Conservation (phyloP, 768 basidiomycete genomes). For the Leccinum disarticulatum region DNA sequence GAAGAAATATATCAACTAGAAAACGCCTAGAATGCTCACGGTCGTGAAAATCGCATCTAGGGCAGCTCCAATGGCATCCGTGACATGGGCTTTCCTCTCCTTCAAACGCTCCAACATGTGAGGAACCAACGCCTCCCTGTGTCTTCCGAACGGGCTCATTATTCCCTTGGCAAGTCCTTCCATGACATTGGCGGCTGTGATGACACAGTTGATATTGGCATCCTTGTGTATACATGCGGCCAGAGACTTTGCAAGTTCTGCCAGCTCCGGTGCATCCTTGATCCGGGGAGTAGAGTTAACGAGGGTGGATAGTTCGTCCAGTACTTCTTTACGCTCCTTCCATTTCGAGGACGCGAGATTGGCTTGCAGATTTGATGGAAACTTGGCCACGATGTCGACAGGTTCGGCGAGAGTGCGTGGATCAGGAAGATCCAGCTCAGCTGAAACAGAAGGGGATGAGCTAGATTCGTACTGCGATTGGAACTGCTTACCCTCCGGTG, state of each 20-base stretch:
- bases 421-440: slow-evolving; percentile 62
- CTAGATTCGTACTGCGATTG: not conserved
- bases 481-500: slow-evolving; percentile 46
- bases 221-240: slow-evolving; percentile 83
- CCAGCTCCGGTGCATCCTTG: slow-evolving; percentile 75
- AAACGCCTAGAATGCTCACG: slow-evolving; percentile 47
- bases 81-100: slow-evolving; percentile 89
- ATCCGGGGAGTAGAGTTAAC: slow-evolving; percentile 72
- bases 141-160: slow-evolving; percentile 68
- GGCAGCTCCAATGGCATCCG: slow-evolving; percentile 83
- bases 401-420: slow-evolving; percentile 79
- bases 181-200: slow-evolving; percentile 79
- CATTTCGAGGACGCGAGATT: slow-evolving; percentile 89
- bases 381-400: slow-evolving; percentile 71
- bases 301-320: slow-evolving; percentile 78
- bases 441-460: slow-evolving; percentile 8
- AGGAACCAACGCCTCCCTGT: slow-evolving; percentile 68
- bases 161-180: slow-evolving; percentile 86
- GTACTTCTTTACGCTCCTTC: slow-evolving; percentile 93
- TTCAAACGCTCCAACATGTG: slow-evolving; percentile 88
- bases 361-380: slow-evolving; percentile 73
- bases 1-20: not conserved
- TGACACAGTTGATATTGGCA: slow-evolving; percentile 95
- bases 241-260: slow-evolving; percentile 72
- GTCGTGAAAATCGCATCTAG: slow-evolving; percentile 86